Evolutionary conservation across 768 basidiomycete genomes (phyloP).

Genomic region (Lentinus brumalis): DNA sequence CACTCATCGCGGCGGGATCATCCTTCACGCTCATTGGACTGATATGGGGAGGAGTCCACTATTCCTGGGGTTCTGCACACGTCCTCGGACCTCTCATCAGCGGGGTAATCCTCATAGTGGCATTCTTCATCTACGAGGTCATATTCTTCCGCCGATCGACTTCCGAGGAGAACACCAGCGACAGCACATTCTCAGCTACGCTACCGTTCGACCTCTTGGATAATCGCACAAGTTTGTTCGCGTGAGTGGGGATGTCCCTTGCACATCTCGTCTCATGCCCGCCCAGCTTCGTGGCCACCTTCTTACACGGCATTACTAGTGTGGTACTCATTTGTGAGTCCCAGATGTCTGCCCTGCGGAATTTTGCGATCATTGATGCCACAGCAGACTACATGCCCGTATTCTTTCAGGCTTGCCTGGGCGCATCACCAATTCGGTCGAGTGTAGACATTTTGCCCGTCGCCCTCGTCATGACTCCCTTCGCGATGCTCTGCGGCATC

Average conservation of each 20-base stretch:
- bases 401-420: constrained; percentile 46
- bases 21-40: constrained; percentile 21
- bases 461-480: constrained; percentile 31
- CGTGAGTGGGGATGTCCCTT: constrained; percentile 23
- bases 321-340: constrained; percentile 27
- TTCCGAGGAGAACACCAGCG: neutral
- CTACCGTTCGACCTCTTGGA: constrained; percentile 8
- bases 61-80: constrained; percentile 35
- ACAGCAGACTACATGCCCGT: constrained; percentile 42
- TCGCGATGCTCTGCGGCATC: constrained; percentile 30
- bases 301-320: constrained; percentile 21
- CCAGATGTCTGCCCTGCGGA: neutral
- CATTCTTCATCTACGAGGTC: constrained; percentile 37
- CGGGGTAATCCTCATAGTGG: constrained; percentile 33
- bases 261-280: constrained; percentile 19
- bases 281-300: constrained; percentile 31
- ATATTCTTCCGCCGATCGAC: constrained; percentile 3
- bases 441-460: constrained; percentile 27
- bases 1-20: constrained; percentile 24
- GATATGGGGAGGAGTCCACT: constrained; percentile 39
- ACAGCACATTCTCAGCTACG: constrained; percentile 24
- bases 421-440: constrained; percentile 33
- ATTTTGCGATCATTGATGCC: neutral
- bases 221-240: constrained; percentile 16
- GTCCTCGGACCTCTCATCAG: constrained; percentile 39